Base-by-base conservation (phyloP, 352 stramenopile species). In the Pythium rhizo-oryzae region DNA sequence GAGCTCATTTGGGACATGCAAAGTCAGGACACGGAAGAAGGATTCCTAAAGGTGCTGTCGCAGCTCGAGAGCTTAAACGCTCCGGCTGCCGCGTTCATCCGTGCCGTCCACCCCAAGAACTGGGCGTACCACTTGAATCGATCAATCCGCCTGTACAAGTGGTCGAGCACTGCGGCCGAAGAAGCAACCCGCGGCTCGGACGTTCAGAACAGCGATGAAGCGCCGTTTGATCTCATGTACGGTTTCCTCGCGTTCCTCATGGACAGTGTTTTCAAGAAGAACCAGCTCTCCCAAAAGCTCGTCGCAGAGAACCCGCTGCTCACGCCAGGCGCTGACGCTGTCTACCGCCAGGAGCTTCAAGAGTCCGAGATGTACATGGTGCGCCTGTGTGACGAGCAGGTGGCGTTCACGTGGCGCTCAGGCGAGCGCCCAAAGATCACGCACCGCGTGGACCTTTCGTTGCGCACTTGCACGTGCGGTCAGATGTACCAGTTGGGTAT, bases 221-320 rank as follows among this genome's bases (percentile, higher is more conserved):
- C 86, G 24, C 86, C 86, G 49, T 92, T 94, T 33, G 86, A 94
- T 71, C 66, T 94, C 43, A 74, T 93, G 53, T 94, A 94, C 52
- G 83, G 75, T 46, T 93, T 91, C 64, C 61, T 94, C 51, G 84
- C 84, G 7, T 91, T 91, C 63, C 64, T 94, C 51, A 94, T 94
- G 85, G 85, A 94, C 55, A 69, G 60, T 30, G 68, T 82, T 28
- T 94, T 84, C 66, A 90, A 89, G 68, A 92, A 90, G 72, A 91
- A 74, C 50, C 84, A 92, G 59, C 63, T 87, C 28, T 75, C 82
- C n/a, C 64, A 75, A 28, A 87, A 91, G 50, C 62, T 93, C 28
- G 33, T 84, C 11, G 54, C 63, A 12, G 77, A 86, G 47, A 76
- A 67, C 25, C 67, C 78, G 3, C 52, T 84, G 15, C 73, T 94